A percentile compares a stretch with the other conserved stretches of the same genome.
Evolutionary conservation across 192 early-diverging fungal species (phyloP).

Genomic region (Phlyctochytrium bullatum): DNA sequence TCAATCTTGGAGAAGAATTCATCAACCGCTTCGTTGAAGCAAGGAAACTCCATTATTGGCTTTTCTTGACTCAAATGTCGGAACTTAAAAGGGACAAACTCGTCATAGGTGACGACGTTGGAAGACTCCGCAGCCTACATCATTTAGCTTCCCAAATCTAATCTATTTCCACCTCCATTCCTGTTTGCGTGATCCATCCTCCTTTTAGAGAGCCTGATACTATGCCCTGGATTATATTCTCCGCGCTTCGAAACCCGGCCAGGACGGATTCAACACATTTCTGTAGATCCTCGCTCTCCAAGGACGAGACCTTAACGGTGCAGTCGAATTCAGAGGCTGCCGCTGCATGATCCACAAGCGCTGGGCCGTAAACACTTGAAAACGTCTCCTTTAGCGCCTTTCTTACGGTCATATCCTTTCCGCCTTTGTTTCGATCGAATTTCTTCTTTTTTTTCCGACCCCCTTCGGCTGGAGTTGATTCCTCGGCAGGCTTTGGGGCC

Average conservation of each 20-base stretch:
- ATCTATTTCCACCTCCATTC: neutral
- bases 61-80: slow-evolving; percentile 21
- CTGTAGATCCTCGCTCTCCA: slow-evolving; percentile 56
- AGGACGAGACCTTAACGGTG: slow-evolving; percentile 46
- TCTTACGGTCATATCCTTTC: slow-evolving; percentile 29
- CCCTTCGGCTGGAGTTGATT: neutral
- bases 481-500: neutral
- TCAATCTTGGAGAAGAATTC: slow-evolving; percentile 92
- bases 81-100: slow-evolving; percentile 49
- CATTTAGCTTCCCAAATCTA: neutral
- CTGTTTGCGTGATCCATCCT: slow-evolving; percentile 25
- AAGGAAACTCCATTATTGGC: slow-evolving; percentile 18
- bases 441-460: slow-evolving; percentile 22
- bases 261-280: slow-evolving; percentile 57
- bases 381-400: slow-evolving; percentile 32
- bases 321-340: slow-evolving; percentile 63
- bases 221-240: slow-evolving; percentile 56
- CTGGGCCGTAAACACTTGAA: slow-evolving; percentile 70
- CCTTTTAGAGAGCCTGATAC: neutral
- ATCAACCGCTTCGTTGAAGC: slow-evolving; percentile 85
- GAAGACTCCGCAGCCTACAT: neutral
- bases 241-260: slow-evolving; percentile 67
- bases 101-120: slow-evolving; percentile 26
- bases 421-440: slow-evolving; percentile 16
- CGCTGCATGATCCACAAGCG: slow-evolving; percentile 83